Conservation (phyloP, 768 basidiomycete species). For the Amanita muscaria region DNA sequence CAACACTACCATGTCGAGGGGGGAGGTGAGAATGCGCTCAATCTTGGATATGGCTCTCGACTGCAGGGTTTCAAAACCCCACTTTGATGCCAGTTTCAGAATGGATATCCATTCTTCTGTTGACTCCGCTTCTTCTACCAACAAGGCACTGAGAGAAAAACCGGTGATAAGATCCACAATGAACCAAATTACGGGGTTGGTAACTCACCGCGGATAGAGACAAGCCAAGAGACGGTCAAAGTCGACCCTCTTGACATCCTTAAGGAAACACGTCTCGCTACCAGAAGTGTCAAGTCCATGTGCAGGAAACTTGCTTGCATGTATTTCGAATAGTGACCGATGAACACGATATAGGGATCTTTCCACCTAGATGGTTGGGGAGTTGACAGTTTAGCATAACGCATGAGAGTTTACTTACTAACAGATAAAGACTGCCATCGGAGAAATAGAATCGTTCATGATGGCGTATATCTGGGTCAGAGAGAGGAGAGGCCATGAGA, state of each 20-base stretch:
- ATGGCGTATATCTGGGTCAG: too few relatives aligned
- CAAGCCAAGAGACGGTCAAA: not conserved
- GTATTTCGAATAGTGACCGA: not conserved
- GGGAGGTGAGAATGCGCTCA: not conserved
- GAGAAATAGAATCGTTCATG: conserved; percentile 5
- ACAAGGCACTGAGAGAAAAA: not conserved
- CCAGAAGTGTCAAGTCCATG: not conserved
- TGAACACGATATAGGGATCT: conserved; percentile 1
- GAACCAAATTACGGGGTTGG: too few relatives aligned
- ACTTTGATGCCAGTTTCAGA: not conserved
- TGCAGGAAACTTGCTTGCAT: conserved; percentile 1
- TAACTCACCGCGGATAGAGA: too few relatives aligned
- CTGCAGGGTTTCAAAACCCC: conserved; percentile 1
- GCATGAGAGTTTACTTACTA: not conserved
- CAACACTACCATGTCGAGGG: not conserved
- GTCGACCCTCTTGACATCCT: not conserved
- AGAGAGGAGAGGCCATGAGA: too few relatives aligned
- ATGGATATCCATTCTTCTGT: not conserved
- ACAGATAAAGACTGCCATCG: conserved; percentile 1
- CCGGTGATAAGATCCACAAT: not conserved
- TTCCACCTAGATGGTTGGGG: not conserved
- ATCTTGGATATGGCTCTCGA: not conserved
- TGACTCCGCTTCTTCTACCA: not conserved
- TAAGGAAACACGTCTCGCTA: not conserved
- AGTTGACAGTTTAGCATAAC: not conserved